These are phyloP conservation scores for Phytophthora aleatoria DNA, from an alignment of 352 stramenopile genomes.

Conservation along the genomic window DNA sequence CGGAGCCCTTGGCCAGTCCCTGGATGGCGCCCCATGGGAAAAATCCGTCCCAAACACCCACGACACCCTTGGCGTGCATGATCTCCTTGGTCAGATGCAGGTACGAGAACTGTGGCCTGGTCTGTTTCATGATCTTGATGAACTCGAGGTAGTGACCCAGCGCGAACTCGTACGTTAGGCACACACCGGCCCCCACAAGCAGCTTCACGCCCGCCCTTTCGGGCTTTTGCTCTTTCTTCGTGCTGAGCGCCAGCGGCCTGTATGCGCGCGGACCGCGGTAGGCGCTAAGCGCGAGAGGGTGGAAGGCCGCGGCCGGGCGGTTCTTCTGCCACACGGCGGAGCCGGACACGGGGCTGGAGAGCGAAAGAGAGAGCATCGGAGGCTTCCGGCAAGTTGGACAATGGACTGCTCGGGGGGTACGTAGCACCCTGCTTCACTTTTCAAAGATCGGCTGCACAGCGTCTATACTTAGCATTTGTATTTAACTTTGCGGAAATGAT, in stretches of 20 bases:
- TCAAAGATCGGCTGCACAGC: slow-evolving; percentile 16
- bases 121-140: slow-evolving; percentile 95
- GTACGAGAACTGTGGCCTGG: slow-evolving; percentile 83
- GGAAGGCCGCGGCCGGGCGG: slow-evolving; percentile 10
- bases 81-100: slow-evolving; percentile 79
- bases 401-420: slow-evolving; percentile 22
- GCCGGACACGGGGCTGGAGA: slow-evolving; percentile 19
- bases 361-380: slow-evolving; percentile 24
- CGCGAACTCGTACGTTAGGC: slow-evolving; percentile 88
- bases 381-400: slow-evolving; percentile 20
- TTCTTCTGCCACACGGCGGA: slow-evolving; percentile 21
- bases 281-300: slow-evolving; percentile 34
- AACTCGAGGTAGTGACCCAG: slow-evolving; percentile 93
- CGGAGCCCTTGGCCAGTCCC: slow-evolving; percentile 87
- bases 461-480: slow-evolving; percentile 9
- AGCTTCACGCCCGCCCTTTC: slow-evolving; percentile 82
- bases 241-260: slow-evolving; percentile 25
- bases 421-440: slow-evolving; percentile 8
- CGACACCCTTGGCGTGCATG: slow-evolving; percentile 87
- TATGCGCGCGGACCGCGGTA: slow-evolving; percentile 21
- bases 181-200: slow-evolving; percentile 84
- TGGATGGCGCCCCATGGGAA: slow-evolving; percentile 93
- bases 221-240: slow-evolving; percentile 30
- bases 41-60: slow-evolving; percentile 94
- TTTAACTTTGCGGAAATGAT: slow-evolving; percentile 8